Conservation (phyloP, 176 grass and related monocot species). For the Urochloa ruziziensis region DNA sequence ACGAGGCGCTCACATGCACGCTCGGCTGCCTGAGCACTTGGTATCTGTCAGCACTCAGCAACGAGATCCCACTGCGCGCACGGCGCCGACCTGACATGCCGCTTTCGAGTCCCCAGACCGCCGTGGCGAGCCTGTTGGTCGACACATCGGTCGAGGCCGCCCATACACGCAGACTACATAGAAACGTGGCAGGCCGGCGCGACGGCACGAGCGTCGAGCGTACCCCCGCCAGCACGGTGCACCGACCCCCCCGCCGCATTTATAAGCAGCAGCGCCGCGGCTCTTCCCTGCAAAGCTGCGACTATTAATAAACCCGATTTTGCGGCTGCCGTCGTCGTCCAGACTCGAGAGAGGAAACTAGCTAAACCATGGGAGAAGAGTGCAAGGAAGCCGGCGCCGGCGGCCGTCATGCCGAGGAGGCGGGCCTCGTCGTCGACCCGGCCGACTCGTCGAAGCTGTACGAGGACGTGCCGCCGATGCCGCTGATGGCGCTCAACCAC, state of each 20-base stretch:
- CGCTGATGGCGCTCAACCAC: slow-evolving; percentile 79
- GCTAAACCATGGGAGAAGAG: slow-evolving; percentile 45
- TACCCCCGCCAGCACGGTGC: too few relatives aligned
- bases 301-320: too few relatives aligned
- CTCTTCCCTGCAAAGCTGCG: neutral
- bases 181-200: neutral
- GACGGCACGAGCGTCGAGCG: neutral
- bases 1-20: neutral
- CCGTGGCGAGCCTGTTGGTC: neutral
- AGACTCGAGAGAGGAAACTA: neutral
- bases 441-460: slow-evolving; percentile 35
- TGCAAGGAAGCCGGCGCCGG: slow-evolving; percentile 1
- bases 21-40: neutral
- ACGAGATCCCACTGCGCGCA: neutral
- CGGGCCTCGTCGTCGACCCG: neutral
- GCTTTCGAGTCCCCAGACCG: neutral
- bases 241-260: neutral
- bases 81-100: slow-evolving; percentile 28
- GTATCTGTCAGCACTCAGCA: neutral
- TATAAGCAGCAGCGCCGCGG: neutral
- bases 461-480: slow-evolving; percentile 42
- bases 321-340: neutral
- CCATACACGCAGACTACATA: neutral
- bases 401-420: neutral
- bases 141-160: slow-evolving; percentile 1